A percentile compares a stretch with the other conserved stretches of the same genome.
Evolutionary conservation across 352 stramenopile species (phyloP).

Genomic region (Phytophthora fragariaefolia): DNA sequence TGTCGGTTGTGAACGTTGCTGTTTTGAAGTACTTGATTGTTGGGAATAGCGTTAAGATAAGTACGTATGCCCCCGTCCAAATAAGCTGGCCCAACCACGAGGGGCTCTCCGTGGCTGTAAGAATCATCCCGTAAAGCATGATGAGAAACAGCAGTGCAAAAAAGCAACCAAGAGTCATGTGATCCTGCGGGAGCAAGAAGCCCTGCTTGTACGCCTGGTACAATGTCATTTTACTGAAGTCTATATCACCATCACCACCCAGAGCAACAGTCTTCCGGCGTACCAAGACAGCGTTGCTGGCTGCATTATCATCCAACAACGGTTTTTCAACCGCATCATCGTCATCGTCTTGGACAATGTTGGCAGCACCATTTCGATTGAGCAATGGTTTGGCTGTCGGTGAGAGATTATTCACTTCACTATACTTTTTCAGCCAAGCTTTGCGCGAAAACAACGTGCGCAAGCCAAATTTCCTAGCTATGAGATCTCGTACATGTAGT

Average conservation of each 20-base stretch:
- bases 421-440: constrained; percentile 66
- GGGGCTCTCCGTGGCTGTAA: constrained; percentile 70
- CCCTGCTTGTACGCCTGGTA: constrained; percentile 76
- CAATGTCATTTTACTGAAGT: constrained; percentile 77
- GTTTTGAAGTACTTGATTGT: constrained; percentile 87
- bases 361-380: constrained; percentile 25
- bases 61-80: constrained; percentile 66
- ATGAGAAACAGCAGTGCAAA: constrained; percentile 54
- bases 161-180: constrained; percentile 75
- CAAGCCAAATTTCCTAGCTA: constrained; percentile 35
- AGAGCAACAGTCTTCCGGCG: constrained; percentile 24
- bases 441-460: constrained; percentile 53
- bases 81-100: constrained; percentile 77
- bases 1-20: constrained; percentile 59
- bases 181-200: constrained; percentile 78
- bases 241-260: constrained; percentile 37
- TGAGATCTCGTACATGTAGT: constrained; percentile 45
- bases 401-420: constrained; percentile 42
- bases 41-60: constrained; percentile 74
- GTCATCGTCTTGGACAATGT: constrained; percentile 14
- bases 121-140: constrained; percentile 71
- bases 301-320: constrained; percentile 27
- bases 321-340: constrained; percentile 18
- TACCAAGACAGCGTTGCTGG: constrained; percentile 27
- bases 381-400: constrained; percentile 28